Evolutionary conservation across 73 alveolate species (phyloP).

Genomic region (Chromera velia): DNA sequence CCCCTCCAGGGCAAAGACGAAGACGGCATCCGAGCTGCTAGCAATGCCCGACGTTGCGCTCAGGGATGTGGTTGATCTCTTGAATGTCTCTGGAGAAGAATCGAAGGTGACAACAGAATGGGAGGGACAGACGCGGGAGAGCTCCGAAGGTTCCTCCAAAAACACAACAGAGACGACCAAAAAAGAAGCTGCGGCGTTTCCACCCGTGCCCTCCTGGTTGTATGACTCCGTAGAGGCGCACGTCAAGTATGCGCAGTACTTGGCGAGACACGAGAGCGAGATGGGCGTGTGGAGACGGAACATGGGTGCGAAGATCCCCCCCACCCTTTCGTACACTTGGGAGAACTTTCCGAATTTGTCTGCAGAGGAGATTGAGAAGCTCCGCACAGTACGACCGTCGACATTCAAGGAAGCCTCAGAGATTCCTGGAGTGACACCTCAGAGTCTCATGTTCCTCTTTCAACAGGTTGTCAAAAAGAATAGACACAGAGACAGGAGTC

Average conservation of each 20-base stretch:
- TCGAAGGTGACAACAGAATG: not conserved
- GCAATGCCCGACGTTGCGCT: not conserved
- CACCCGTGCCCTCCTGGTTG: not conserved
- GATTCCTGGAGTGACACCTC: not conserved
- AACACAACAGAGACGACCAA: no score
- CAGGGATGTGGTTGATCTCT: not conserved
- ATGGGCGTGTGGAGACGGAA: not conserved
- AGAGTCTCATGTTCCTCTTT: not conserved
- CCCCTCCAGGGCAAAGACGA: not conserved
- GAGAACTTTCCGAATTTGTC: not conserved
- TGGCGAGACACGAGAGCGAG: not conserved
- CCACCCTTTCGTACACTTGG: not conserved
- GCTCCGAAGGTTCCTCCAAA: not conserved
- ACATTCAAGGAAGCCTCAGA: not conserved
- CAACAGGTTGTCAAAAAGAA: not conserved
- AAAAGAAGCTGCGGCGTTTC: no score
- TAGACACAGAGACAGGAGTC: no score
- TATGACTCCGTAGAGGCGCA: not conserved
- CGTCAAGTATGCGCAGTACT: not conserved
- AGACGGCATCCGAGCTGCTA: not conserved
- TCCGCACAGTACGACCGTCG: not conserved
- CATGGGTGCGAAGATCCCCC: not conserved
- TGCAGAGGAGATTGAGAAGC: not conserved
- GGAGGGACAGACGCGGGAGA: not conserved
- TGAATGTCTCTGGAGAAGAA: no score